Evolutionary conservation across 495 filamentous ascomycete species (phyloP).

Genomic region (Tirmania nivea): DNA sequence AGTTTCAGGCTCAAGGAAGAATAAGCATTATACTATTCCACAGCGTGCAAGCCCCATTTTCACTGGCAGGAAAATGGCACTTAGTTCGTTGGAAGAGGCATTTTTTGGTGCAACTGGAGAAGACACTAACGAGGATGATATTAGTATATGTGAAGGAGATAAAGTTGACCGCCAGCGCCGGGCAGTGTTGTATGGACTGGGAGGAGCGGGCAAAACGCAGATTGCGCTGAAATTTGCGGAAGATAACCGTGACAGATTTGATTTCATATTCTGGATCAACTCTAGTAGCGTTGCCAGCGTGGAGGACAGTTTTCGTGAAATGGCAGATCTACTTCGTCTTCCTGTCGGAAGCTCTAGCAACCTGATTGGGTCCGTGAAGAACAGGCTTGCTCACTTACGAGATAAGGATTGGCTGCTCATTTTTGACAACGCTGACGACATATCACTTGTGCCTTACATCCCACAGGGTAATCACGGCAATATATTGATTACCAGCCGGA

Average conservation of each 20-base stretch:
- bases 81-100: neutral
- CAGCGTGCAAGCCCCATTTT: neutral
- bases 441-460: constrained; percentile 7
- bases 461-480: constrained; percentile 18
- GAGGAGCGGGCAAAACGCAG: constrained; percentile 8
- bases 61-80: constrained; percentile 1
- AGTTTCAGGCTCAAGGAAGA: no score
- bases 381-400: neutral
- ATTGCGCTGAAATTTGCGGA: constrained; percentile 8
- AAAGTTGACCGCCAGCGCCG: neutral
- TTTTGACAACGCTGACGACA: constrained; percentile 1
- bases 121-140: no score
- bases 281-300: constrained; percentile 8
- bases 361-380: neutral
- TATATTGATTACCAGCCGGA: constrained; percentile 23
- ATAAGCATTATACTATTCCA: no score
- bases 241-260: constrained; percentile 12
- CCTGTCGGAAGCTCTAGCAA: neutral
- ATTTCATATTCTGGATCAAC: constrained; percentile 17
- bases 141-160: no score
- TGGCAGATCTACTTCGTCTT: constrained; percentile 1
- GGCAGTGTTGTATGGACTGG: constrained; percentile 6
- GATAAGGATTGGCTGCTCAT: neutral
- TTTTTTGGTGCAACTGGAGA: neutral
- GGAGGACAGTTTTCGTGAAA: constrained; percentile 6